Base-by-base conservation (phyloP, 1,284 basidiomycete species). In the Cutaneotrichosporon dermatis region DNA sequence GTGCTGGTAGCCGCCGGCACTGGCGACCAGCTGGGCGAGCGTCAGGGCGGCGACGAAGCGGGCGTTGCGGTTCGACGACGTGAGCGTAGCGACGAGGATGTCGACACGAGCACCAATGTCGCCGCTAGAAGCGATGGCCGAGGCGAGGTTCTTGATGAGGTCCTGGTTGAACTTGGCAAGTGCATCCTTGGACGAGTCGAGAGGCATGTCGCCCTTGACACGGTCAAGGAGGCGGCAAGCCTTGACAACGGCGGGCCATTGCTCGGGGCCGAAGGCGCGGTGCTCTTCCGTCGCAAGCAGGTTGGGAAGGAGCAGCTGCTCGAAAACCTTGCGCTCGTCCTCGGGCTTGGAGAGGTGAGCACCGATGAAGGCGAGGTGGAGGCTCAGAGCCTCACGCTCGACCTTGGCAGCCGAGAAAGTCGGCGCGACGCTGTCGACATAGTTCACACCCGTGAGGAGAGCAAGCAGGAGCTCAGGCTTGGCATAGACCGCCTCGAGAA, bases 231-330 rank as follows among this genome's bases (percentile, higher is more conserved):
- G 52, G 9, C 55, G 48, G 42, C 54, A 61, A 2, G 59, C 39
- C 51, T 59, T 58, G 44, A 56, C 41, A 5, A 57, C 59, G 3
- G 55, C 34, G 0, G 59, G 39, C 89, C 90, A 92, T 0, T 86
- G 83, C 33, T 81, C 70, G 35, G 82, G 80, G 0, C 83, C 81
- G 0, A 85, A 86, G 66, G 84, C 85, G 62, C 86, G 83, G 50
- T 85, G 82, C 4, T 86, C 78, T 68, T 88, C 89, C 4, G 86
- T 86, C 62, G 84, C 86, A 11, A 94, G 75, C 15, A 94, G 76
- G 66, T 85, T 84, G 0, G 88, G 88, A 70, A 90, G 88, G 51
- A 93, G 74, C 2, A 88, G 72, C 16, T 78, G 74, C 66, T 85
- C 79, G 64, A 90, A 85, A 8, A 88, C 76, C 4, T 80, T 72